Percentiles rank a stretch among this genome's conserved stretches.
Evolutionary conservation across 2,329 filamentous ascomycete genomes (phyloP).

Genomic region (Aspergillus aculeatinus): DNA sequence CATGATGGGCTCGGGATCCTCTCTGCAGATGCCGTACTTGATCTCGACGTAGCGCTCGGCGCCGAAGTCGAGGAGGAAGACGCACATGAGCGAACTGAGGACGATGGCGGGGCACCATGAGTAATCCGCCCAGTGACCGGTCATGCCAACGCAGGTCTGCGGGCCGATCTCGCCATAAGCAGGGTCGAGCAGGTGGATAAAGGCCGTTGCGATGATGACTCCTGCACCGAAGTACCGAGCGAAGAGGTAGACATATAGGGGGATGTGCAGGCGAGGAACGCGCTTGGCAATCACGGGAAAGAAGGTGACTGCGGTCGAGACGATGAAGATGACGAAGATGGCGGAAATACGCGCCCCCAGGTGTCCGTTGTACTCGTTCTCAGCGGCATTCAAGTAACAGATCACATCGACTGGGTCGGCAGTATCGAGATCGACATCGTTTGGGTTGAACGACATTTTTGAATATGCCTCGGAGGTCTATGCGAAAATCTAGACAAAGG

Average conservation of each 20-base stretch:
- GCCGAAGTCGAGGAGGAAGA: constrained; percentile 16
- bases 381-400: constrained; percentile 10
- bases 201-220: constrained; percentile 16
- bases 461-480: background rate
- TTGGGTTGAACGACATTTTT: constrained; percentile 13
- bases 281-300: constrained; percentile 16
- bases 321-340: constrained; percentile 15
- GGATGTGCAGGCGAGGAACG: constrained; percentile 7
- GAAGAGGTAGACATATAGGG: constrained; percentile 13
- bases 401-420: constrained; percentile 10
- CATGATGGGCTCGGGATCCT: constrained; percentile 13
- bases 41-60: constrained; percentile 16
- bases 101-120: constrained; percentile 17
- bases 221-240: constrained; percentile 17
- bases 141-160: constrained; percentile 14
- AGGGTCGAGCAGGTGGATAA: constrained; percentile 17
- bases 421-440: constrained; percentile 11
- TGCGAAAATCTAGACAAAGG: background rate
- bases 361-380: constrained; percentile 15
- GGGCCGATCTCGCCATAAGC: constrained; percentile 16
- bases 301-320: constrained; percentile 14
- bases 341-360: constrained; percentile 14
- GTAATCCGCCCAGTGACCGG: constrained; percentile 14
- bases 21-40: constrained; percentile 12
- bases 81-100: constrained; percentile 10